Conservation (phyloP, 805 yeast species). For the Saccharomycopsis javanensis region DNA sequence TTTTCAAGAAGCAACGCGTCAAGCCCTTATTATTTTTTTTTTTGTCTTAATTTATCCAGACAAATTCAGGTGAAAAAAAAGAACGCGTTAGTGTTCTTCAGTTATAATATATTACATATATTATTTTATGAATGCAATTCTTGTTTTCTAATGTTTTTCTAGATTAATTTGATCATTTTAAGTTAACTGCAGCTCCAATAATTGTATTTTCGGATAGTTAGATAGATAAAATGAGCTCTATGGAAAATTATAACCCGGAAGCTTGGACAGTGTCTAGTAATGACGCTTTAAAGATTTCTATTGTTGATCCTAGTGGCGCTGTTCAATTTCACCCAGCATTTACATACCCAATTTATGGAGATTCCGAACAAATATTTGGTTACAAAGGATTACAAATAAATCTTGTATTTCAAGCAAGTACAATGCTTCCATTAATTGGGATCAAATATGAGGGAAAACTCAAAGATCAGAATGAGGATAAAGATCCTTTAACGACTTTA, state of each 20-base stretch:
- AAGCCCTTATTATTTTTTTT: neutral
- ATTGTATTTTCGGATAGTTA: no score
- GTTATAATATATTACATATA: neutral
- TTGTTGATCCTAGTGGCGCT: conserved; percentile 50
- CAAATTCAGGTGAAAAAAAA: neutral
- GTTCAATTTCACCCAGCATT: conserved; percentile 65
- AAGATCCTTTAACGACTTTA: conserved; percentile 37
- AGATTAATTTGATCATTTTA: neutral
- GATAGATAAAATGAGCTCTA: conserved; percentile 7
- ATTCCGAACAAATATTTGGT: conserved; percentile 81
- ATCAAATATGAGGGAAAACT: conserved; percentile 47
- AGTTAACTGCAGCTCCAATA: no score
- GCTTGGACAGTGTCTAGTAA: conserved; percentile 70
- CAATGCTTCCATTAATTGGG: conserved; percentile 64
- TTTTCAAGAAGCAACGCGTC: neutral
- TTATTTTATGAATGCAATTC: no score
- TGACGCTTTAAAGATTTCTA: conserved; percentile 49
- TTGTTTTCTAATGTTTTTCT: neutral
- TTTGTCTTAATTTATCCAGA: neutral
- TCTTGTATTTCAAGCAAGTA: conserved; percentile 61
- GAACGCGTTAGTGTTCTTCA: neutral
- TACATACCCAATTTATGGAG: conserved; percentile 93
- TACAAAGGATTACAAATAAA: conserved; percentile 59
- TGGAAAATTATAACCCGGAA: conserved; percentile 36
- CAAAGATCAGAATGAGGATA: conserved; percentile 42